phyloP scores from a whole-genome alignment of 345 rosid genomes.

The Salix caprea region DNA sequence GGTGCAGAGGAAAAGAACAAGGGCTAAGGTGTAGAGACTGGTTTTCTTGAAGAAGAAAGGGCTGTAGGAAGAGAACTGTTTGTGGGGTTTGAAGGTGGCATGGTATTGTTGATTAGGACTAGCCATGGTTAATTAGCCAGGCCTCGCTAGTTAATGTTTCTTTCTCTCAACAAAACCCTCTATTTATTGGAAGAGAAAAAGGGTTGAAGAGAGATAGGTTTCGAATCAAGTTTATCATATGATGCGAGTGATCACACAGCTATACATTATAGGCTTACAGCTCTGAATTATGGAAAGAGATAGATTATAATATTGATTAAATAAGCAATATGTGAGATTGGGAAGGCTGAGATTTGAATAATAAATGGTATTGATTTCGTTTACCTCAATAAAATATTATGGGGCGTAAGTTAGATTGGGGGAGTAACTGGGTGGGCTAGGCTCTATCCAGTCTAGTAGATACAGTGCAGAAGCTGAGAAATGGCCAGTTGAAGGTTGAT shows the following conservation, averaged over 20 bases:
- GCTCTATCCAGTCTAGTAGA: not conserved
- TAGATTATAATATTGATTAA: no score
- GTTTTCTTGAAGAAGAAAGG: conserved; percentile 13
- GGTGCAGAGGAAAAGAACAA: conserved; percentile 37
- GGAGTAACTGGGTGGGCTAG: not conserved
- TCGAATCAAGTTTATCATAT: conserved; percentile 7
- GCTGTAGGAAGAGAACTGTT: not conserved
- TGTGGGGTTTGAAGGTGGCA: conserved; percentile 24
- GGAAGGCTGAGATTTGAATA: not conserved
- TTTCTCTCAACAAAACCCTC: no score
- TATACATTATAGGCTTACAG: not conserved
- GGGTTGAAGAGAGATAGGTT: conserved; percentile 6
- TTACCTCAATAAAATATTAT: not conserved
- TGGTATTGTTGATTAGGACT: not conserved
- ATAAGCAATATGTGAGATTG: no score
- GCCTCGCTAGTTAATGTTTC: not conserved
- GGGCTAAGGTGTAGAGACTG: conserved; percentile 11
- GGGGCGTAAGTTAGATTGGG: not conserved
- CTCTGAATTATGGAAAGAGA: not conserved
- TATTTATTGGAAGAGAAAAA: not conserved
- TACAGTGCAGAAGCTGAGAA: not conserved
- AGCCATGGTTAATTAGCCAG: conserved; percentile 34
- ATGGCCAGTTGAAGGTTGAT: not conserved
- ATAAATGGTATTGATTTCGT: not conserved
- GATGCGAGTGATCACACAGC: not conserved